Conservation (phyloP, 371 early-diverging fungal genomes). For the Vairimorpha apis region DNA sequence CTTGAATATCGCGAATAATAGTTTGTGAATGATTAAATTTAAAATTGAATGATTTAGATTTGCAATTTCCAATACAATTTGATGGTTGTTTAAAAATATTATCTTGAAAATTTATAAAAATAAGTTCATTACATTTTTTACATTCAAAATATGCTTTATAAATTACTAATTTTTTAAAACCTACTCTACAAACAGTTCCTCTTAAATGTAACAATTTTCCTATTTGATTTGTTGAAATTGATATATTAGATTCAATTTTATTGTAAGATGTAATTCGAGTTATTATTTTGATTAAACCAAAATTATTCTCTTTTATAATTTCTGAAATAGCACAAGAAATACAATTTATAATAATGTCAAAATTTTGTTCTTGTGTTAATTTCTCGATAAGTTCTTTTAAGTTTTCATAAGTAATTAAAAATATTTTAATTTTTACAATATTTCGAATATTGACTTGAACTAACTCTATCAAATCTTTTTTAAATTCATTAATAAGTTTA, state of each 20-base stretch:
- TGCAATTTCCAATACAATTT: conserved; percentile 50
- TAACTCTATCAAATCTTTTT: neutral
- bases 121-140: conserved; percentile 54
- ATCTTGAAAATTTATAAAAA: conserved; percentile 15
- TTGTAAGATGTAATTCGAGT: conserved; percentile 8
- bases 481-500: conserved; percentile 8
- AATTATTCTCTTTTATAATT: conserved; percentile 6
- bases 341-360: conserved; percentile 28
- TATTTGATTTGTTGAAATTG: neutral
- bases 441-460: neutral
- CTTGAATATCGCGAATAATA: conserved; percentile 51
- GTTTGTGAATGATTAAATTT: conserved; percentile 32
- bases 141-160: conserved; percentile 53
- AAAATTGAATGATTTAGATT: conserved; percentile 53
- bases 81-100: conserved; percentile 51
- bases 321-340: conserved; percentile 43
- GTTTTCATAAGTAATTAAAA: neutral
- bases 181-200: conserved; percentile 57
- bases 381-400: conserved; percentile 4
- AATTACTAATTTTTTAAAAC: conserved; percentile 42
- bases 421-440: conserved; percentile 8
- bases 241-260: neutral
- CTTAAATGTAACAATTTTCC: conserved; percentile 43
- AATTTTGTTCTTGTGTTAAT: neutral
- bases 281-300: neutral